phyloP scores from a whole-genome alignment of 2,329 filamentous ascomycete species.

The Alternaria arbusti region DNA sequence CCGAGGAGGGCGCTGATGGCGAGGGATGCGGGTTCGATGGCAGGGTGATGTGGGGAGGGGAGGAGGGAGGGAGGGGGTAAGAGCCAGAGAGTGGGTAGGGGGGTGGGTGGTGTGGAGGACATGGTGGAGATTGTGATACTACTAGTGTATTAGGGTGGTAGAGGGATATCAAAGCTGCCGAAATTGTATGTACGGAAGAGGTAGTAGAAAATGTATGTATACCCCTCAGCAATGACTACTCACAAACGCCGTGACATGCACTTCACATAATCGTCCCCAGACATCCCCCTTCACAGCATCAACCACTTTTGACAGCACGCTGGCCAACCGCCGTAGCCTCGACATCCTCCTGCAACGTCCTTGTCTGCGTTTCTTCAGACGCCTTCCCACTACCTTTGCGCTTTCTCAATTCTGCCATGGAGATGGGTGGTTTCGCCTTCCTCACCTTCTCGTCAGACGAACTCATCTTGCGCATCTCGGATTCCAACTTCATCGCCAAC shows the following conservation, averaged over 20 bases:
- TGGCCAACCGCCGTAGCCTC: constrained; percentile 16
- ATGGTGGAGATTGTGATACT: background rate
- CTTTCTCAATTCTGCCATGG: constrained; percentile 35
- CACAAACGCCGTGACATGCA: background rate
- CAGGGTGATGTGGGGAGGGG: background rate
- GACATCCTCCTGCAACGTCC: constrained; percentile 14
- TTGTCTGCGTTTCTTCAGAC: constrained; percentile 5
- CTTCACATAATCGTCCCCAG: background rate
- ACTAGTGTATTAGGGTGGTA: background rate
- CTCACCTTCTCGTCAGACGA: constrained; percentile 18
- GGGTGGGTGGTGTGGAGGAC: background rate
- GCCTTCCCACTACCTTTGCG: background rate
- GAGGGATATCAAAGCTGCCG: background rate
- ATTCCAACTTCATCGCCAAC: constrained; percentile 63
- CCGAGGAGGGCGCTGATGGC: constrained; percentile 7
- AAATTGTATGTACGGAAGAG: background rate
- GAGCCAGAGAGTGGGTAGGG: constrained; percentile 7
- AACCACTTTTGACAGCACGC: background rate
- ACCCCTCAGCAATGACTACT: background rate
- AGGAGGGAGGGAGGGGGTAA: constrained; percentile 2
- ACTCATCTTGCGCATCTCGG: constrained; percentile 42
- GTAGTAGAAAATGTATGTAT: background rate
- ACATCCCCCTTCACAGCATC: background rate
- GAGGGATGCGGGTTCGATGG: constrained; percentile 3
- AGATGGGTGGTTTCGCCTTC: constrained; percentile 40